Base-by-base conservation (phyloP, 768 basidiomycete species). In the Rhizopogon vesiculosus region DNA sequence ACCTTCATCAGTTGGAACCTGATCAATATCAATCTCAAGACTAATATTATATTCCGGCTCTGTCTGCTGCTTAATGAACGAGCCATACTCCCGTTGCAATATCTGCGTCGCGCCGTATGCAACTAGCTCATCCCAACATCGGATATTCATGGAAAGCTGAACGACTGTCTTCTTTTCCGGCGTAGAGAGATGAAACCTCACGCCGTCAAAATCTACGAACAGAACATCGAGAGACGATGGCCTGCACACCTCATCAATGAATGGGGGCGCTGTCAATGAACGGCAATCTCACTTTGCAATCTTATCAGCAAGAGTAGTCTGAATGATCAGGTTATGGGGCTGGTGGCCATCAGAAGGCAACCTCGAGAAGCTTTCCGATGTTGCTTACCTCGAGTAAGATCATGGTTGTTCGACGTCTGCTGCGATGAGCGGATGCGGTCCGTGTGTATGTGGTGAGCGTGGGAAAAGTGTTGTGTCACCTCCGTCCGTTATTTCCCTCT, bases 181-280 rank as follows among this genome's bases (percentile, higher is more conserved):
- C 0, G 94, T 94, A 13, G 91, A 91, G 45, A 98, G 74, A 70
- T 89, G 95, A 74, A 98, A 99, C 43, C 93, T 84, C 53, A 98
- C 94, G 48, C 93, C 89, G 69, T 99, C 97, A 62, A 93, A 99
- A 74, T 99, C 97, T 52, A 98, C 97, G 64, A 99, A 99, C 55
- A 91, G 84, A 54, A 98, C 89, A 75, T 99, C 97, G 57, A 98
- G 78, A 31, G 89, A 85, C 6, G 89, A 84, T 13, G 96, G 93
- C 70, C 95, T 99, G 68, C 28, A 53, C 19, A 59, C 39, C 57
- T 64, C 45, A 67, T 64, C 57, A 61, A 43, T 48, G 28, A 51
- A 53, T 13, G 41, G 22, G 46, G 58, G 35, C 54, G 51, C 31
- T 60, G 46, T 43, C 15, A 42, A 15, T 45, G 54, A 25, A 42